Evolutionary conservation across 768 basidiomycete genomes (phyloP).

Genomic region (Albatrellus ellisii): DNA sequence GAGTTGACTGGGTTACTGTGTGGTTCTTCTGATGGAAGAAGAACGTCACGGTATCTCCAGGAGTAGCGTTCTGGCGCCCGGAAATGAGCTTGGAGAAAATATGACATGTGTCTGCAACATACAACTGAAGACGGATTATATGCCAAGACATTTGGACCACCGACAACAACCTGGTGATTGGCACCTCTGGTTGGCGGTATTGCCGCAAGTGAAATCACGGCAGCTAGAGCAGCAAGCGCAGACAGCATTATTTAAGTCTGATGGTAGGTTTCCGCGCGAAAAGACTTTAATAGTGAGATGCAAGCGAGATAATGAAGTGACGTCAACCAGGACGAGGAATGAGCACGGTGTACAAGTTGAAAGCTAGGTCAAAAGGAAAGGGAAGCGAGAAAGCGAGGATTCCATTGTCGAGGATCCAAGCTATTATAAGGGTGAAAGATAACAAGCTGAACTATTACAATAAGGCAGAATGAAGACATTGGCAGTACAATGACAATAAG

Average conservation of each 20-base stretch:
- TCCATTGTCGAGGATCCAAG: background rate
- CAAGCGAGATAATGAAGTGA: background rate
- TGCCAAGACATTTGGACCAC: slow-evolving; percentile 28
- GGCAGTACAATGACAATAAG: background rate
- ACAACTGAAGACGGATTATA: slow-evolving; percentile 27
- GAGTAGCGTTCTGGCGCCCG: slow-evolving; percentile 25
- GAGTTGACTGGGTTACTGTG: slow-evolving; percentile 43
- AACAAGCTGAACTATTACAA: background rate
- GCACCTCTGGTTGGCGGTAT: slow-evolving; percentile 24
- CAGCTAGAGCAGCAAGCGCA: slow-evolving; percentile 14
- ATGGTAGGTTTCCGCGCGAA: background rate
- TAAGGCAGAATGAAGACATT: slow-evolving; percentile 2
- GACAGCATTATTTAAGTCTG: slow-evolving; percentile 9
- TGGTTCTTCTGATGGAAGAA: slow-evolving; percentile 42
- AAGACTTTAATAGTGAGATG: background rate
- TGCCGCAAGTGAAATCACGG: slow-evolving; percentile 17
- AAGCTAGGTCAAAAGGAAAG: slow-evolving; percentile 8
- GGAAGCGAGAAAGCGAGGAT: background rate
- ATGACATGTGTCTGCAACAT: slow-evolving; percentile 4
- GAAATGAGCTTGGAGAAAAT: background rate
- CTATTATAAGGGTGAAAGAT: slow-evolving; percentile 2
- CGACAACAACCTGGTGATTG: slow-evolving; percentile 32
- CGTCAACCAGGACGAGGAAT: background rate
- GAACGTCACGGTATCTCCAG: slow-evolving; percentile 36
- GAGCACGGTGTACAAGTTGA: slow-evolving; percentile 1